These are phyloP conservation scores for Hysterium pulicare DNA, from an alignment of 2,329 filamentous ascomycete genomes.

Conservation along the genomic window DNA sequence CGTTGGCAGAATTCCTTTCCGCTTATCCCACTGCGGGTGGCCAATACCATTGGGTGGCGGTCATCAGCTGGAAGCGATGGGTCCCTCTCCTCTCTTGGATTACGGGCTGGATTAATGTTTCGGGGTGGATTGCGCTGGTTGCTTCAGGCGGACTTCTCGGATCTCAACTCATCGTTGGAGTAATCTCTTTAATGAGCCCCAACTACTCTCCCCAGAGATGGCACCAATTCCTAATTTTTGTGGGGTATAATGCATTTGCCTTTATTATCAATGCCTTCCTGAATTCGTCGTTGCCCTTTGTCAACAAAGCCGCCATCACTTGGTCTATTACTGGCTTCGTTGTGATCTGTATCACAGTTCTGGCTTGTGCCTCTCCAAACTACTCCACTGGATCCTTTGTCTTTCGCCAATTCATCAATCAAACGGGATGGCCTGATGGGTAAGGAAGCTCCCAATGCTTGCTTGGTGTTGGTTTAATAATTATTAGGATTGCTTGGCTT, in stretches of 20 bases:
- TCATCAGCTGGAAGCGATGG: conserved; percentile 59
- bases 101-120: conserved; percentile 70
- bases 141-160: conserved; percentile 67
- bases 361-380: conserved; percentile 63
- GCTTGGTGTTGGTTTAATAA: no score
- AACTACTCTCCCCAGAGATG: conserved; percentile 58
- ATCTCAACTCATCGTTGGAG: conserved; percentile 63
- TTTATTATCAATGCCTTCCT: conserved; percentile 65
- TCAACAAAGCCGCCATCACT: conserved; percentile 67
- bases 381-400: conserved; percentile 65
- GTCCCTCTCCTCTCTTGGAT: conserved; percentile 64
- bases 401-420: conserved; percentile 65
- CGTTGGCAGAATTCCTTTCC: conserved; percentile 68
- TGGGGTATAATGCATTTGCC: conserved; percentile 59
- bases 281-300: conserved; percentile 58
- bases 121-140: conserved; percentile 66
- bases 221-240: conserved; percentile 73
- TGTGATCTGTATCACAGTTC: conserved; percentile 66
- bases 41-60: conserved; percentile 71
- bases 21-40: conserved; percentile 53
- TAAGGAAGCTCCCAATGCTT: no score
- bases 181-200: conserved; percentile 60
- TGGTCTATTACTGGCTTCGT: conserved; percentile 69
- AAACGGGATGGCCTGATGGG: conserved; percentile 68
- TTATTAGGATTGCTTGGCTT: conserved; percentile 54